Evolutionary conservation across 1,284 basidiomycete genomes (phyloP).

Genomic region (Coniophora puteana): DNA sequence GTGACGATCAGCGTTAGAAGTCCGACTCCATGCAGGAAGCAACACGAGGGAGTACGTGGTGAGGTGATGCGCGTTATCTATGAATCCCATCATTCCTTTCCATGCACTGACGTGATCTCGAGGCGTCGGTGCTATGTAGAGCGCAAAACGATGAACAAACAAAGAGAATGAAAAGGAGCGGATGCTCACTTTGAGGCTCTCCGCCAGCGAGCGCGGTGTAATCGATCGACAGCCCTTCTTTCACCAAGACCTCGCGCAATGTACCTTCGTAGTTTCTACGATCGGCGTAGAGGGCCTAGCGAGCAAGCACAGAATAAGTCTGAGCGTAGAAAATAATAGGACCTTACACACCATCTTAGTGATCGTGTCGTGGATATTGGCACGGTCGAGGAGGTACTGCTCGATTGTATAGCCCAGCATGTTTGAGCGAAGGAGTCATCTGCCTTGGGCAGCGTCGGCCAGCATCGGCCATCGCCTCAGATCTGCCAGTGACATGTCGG

Average conservation of each 20-base stretch:
- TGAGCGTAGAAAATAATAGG: neutral
- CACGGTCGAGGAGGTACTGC: conserved; percentile 23
- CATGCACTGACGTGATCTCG: conserved; percentile 6
- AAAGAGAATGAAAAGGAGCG: neutral
- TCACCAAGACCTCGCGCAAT: conserved; percentile 22
- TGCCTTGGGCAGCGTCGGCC: too few relatives aligned
- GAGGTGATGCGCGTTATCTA: too few relatives aligned
- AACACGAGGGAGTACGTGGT: conserved; percentile 15
- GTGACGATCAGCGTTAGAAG: too few relatives aligned
- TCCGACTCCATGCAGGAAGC: neutral
- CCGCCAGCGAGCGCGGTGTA: conserved; percentile 17
- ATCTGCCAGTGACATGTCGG: too few relatives aligned
- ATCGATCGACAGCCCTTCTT: conserved; percentile 17
- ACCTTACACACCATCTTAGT: conserved; percentile 18
- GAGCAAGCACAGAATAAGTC: neutral
- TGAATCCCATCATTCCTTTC: too few relatives aligned
- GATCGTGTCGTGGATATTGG: conserved; percentile 25
- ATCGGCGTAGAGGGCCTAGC: conserved; percentile 20
- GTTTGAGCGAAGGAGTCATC: too few relatives aligned
- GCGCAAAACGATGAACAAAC: neutral
- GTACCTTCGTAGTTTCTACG: conserved; percentile 24
- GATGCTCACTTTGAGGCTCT: conserved; percentile 15
- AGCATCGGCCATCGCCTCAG: too few relatives aligned
- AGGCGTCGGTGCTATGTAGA: neutral
- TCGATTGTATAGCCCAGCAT: too few relatives aligned